Percentiles rank a stretch among this genome's conserved stretches.
Conservation (phyloP, 2,329 filamentous ascomycete species). For the Hymenoscyphus fructigenus region DNA sequence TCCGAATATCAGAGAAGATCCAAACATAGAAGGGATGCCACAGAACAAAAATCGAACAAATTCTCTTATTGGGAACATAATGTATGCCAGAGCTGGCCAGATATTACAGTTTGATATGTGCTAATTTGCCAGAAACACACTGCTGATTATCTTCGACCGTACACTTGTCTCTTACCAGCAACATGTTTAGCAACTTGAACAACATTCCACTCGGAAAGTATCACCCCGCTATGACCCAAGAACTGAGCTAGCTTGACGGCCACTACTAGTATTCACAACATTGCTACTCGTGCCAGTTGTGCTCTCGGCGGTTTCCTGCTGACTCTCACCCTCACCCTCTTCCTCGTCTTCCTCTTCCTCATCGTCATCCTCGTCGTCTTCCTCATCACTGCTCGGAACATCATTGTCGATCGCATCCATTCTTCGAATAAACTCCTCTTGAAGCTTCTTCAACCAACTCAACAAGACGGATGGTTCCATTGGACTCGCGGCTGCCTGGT, state of each 20-base stretch:
- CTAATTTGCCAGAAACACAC: background rate
- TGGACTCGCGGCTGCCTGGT: constrained; percentile 63
- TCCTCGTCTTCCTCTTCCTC: background rate
- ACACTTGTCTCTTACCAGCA: background rate
- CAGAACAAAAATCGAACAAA: too few relatives aligned
- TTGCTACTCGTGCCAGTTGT: background rate
- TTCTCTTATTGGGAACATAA: too few relatives aligned
- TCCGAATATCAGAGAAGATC: too few relatives aligned
- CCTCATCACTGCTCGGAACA: constrained; percentile 19
- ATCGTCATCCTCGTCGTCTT: constrained; percentile 14
- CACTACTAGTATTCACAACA: background rate
- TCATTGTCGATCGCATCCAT: constrained; percentile 63
- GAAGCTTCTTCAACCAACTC: constrained; percentile 64
- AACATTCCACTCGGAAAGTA: background rate
- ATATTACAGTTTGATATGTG: background rate
- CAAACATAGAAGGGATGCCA: too few relatives aligned
- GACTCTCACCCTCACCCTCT: background rate
- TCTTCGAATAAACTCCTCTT: constrained; percentile 69
- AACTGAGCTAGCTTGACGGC: background rate
- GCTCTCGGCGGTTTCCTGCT: background rate
- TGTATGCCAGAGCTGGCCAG: background rate
- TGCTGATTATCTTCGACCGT: background rate
- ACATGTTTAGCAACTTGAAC: background rate
- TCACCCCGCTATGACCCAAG: background rate
- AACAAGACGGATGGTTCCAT: constrained; percentile 64